Evolutionary conservation across 1,139 yeast genomes (phyloP).

Genomic region (Blastobotrys malaysiensis): DNA sequence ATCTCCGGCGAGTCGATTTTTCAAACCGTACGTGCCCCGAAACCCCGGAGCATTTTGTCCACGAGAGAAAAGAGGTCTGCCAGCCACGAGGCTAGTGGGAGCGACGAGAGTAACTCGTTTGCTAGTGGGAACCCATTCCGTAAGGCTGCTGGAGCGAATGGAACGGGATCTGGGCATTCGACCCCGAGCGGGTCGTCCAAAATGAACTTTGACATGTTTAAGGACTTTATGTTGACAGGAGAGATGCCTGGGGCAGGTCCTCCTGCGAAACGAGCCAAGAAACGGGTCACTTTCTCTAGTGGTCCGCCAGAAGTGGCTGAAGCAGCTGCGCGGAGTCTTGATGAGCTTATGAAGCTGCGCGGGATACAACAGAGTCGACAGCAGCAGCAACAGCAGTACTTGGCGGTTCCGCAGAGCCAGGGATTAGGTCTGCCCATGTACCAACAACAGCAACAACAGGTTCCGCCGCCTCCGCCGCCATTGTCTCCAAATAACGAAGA

Average conservation of each 20-base stretch:
- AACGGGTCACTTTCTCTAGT: constrained; percentile 36
- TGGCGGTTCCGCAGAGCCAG: neutral
- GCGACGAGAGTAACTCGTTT: neutral
- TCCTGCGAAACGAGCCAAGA: constrained; percentile 16
- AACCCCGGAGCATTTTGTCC: constrained; percentile 34
- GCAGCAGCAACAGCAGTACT: neutral
- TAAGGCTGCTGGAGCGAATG: constrained; percentile 11
- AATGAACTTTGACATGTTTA: constrained; percentile 35
- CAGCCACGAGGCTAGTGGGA: neutral
- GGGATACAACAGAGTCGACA: constrained; percentile 9
- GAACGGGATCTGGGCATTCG: neutral
- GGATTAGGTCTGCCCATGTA: neutral
- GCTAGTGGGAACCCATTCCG: constrained; percentile 29
- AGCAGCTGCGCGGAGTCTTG: constrained; percentile 38
- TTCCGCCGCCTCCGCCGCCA: constrained; percentile 3
- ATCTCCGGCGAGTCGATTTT: constrained; percentile 14
- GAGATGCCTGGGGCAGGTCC: constrained; percentile 20
- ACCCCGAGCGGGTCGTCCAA: neutral
- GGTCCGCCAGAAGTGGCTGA: constrained; percentile 37
- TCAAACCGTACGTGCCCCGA: constrained; percentile 34
- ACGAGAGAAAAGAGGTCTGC: constrained; percentile 26
- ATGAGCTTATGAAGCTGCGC: constrained; percentile 34
- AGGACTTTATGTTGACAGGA: constrained; percentile 34
- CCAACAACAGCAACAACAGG: constrained; percentile 1
- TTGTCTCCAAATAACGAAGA: constrained; percentile 20